Evolutionary conservation across 305 asterid species (phyloP).

Genomic region (Rubia occidens): DNA sequence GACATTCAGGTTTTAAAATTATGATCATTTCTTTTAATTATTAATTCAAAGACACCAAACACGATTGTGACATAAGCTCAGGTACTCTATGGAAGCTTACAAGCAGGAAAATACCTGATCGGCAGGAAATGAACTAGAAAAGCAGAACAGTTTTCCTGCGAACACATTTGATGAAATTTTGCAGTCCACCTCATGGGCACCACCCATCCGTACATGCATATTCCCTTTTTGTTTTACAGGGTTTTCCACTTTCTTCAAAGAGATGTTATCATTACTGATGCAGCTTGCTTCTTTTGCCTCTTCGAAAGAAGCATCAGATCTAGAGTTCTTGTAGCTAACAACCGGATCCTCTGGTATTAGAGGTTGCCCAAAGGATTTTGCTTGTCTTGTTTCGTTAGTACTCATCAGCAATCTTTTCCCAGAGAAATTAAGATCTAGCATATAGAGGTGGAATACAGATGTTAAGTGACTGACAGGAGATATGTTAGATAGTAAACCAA

Average conservation of each 20-base stretch:
- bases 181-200: constrained; percentile 31
- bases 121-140: constrained; percentile 69
- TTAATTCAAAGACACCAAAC: background rate
- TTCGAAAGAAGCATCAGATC: constrained; percentile 31
- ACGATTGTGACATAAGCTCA: background rate
- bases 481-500: background rate
- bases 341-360: constrained; percentile 20
- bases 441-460: constrained; percentile 14
- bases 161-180: constrained; percentile 45
- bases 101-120: constrained; percentile 50
- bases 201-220: constrained; percentile 30
- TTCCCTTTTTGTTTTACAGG: constrained; percentile 25
- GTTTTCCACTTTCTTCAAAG: constrained; percentile 15
- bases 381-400: constrained; percentile 32
- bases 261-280: constrained; percentile 9
- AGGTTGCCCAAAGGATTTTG: constrained; percentile 38
- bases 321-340: constrained; percentile 26
- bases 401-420: constrained; percentile 34
- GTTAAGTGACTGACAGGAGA: constrained; percentile 5
- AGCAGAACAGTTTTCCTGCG: constrained; percentile 55
- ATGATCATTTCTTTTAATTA: background rate
- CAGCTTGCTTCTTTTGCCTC: constrained; percentile 24
- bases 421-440: constrained; percentile 44
- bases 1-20: background rate
- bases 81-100: background rate